A percentile compares a stretch with the other conserved stretches of the same genome.
Evolutionary conservation across 768 basidiomycete species (phyloP).

Genomic region (Lyophyllum atratum): DNA sequence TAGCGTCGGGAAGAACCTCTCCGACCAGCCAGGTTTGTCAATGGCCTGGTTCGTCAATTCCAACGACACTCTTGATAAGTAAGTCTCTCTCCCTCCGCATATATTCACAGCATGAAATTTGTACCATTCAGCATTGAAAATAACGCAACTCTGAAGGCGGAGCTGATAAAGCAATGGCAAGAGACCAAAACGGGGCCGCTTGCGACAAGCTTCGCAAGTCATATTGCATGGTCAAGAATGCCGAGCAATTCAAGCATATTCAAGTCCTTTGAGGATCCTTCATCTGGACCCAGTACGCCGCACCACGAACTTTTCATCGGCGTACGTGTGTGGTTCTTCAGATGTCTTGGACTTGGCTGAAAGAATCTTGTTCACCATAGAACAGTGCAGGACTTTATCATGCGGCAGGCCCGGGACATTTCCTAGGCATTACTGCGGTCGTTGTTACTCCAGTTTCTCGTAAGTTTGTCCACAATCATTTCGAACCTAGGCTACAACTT

Average conservation of each 20-base stretch:
- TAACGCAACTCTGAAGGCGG: slow-evolving; percentile 12
- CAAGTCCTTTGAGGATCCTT: slow-evolving; percentile 22
- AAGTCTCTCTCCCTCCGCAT: not conserved
- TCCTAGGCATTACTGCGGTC: too few species aligned
- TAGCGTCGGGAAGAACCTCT: slow-evolving; percentile 29
- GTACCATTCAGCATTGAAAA: not conserved
- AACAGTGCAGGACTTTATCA: too few species aligned
- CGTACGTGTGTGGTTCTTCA: not conserved
- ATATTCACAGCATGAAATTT: too few species aligned
- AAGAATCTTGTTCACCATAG: too few species aligned
- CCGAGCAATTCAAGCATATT: slow-evolving; percentile 16
- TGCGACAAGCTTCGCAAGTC: slow-evolving; percentile 15
- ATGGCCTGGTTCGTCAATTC: slow-evolving; percentile 28
- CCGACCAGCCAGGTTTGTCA: slow-evolving; percentile 26
- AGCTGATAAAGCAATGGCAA: slow-evolving; percentile 22
- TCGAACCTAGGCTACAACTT: too few species aligned
- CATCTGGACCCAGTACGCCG: slow-evolving; percentile 23
- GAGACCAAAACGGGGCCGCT: slow-evolving; percentile 21
- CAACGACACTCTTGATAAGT: slow-evolving; percentile 22
- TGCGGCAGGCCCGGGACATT: too few species aligned
- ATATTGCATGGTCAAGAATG: slow-evolving; percentile 24
- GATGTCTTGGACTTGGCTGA: too few species aligned
- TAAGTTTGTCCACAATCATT: too few species aligned
- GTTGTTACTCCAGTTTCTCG: too few species aligned
- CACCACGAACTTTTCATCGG: slow-evolving; percentile 11